Percentiles rank a stretch among this genome's conserved stretches.
Evolutionary conservation across 768 basidiomycete species (phyloP).

Genomic region (Coprinopsis marcescibilis): DNA sequence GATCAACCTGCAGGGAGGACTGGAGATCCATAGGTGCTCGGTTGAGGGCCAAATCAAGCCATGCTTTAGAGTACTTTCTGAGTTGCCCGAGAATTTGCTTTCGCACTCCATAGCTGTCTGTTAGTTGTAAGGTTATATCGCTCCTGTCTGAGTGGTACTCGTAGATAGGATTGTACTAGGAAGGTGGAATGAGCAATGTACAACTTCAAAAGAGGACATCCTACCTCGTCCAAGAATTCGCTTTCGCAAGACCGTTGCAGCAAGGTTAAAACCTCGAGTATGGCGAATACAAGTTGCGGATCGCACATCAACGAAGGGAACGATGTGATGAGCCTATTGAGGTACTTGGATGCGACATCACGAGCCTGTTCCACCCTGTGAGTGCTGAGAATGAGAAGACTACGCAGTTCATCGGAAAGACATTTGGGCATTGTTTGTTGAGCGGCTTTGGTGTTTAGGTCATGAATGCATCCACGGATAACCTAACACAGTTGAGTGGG

Average conservation of each 20-base stretch:
- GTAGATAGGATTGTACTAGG: constrained; percentile 82
- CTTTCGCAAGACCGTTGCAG: constrained; percentile 85
- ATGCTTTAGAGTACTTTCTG: constrained; percentile 66
- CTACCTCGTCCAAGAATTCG: constrained; percentile 86
- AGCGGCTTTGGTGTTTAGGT: constrained; percentile 68
- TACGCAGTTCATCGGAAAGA: constrained; percentile 68
- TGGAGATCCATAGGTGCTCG: constrained; percentile 91
- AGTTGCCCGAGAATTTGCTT: constrained; percentile 79
- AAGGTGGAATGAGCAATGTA: neutral
- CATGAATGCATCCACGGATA: constrained; percentile 66
- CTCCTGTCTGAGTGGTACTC: constrained; percentile 77
- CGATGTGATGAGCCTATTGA: constrained; percentile 79
- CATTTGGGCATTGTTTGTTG: constrained; percentile 70
- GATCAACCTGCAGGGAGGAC: constrained; percentile 90
- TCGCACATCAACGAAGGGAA: constrained; percentile 97
- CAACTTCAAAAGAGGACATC: constrained; percentile 11
- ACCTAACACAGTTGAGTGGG: constrained; percentile 44
- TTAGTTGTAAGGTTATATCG: constrained; percentile 69
- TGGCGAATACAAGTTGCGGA: constrained; percentile 76
- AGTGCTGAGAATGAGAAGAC: constrained; percentile 72
- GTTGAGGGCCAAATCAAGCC: constrained; percentile 84
- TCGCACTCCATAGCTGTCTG: constrained; percentile 80
- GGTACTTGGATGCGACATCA: constrained; percentile 75
- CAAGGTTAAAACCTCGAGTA: constrained; percentile 88
- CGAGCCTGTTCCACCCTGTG: constrained; percentile 80